Base-by-base conservation (phyloP, 805 yeast species). In the Starmera amethionina region DNA sequence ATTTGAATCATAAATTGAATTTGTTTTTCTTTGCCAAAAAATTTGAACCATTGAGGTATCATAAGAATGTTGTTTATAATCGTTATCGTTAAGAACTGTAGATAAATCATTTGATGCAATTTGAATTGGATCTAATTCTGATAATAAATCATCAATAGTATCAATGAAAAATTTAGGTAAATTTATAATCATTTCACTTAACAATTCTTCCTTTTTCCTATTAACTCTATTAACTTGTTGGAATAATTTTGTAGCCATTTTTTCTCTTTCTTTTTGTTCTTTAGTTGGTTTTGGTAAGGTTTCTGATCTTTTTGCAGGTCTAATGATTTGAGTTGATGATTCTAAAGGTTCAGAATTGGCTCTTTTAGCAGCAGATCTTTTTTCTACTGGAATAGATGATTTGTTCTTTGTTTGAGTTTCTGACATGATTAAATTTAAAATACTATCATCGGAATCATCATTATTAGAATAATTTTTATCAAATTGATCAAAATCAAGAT, bases 21-120 rank as follows among this genome's bases (percentile, higher is more conserved):
- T 63, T 5, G 70, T 64, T 14, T 59, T 60, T 34, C 89, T 59
- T 37, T 67, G 62, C 73, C 83, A 80, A 36, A 59, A 56, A 2
- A 80, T 66, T 16, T 32, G 30, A 10, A 40, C 14, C 14, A 43
- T 32, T 18, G 18, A 9, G 18, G 8, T 30, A 37, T 43, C 4
- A 69, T 40, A 0, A 82, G 82, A 2, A 63, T 40, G 13, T 22
- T 22, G 56, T 54, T 19, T 52, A 46, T 34, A 46, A 42, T 19
- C 44, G 5, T 22, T 22, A 22, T 22, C 27, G 2, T 6, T 7
- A 7, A 22, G 9, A 2, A 22, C 27, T 8, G 27, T 22, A 2
- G 27, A 22, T 22, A 22, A 22, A 8, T 22, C 9, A 8, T 22
- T 22, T 22, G 27, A 22, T 7, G 52, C 28, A 37, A 57, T 43